Conservation (phyloP, 2,329 filamentous ascomycete species). For the Sporothrix inflata region DNA sequence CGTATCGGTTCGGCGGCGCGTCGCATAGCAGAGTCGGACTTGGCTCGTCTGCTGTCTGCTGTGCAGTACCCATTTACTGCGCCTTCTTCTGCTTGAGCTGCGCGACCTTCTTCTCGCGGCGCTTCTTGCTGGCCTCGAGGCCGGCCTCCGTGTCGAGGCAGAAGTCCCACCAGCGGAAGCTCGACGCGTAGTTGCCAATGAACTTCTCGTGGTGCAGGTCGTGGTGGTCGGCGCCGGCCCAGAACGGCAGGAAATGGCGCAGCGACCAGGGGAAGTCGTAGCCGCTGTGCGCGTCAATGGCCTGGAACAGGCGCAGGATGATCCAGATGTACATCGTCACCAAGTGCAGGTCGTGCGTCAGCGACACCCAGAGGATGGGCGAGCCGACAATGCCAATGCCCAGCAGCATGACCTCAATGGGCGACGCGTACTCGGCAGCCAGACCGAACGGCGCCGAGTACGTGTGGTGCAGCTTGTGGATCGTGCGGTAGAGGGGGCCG, state of each 20-base stretch:
- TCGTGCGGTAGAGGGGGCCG: slow-evolving; percentile 90
- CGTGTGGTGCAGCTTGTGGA: slow-evolving; percentile 99
- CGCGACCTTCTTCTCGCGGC: slow-evolving; percentile 75
- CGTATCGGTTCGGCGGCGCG: not conserved
- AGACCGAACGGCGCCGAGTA: slow-evolving; percentile 97
- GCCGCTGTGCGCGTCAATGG: slow-evolving; percentile 94
- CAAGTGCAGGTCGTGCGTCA: slow-evolving; percentile 89
- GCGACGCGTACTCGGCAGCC: slow-evolving; percentile 95
- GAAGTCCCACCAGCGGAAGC: slow-evolving; percentile 99
- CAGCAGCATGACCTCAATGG: slow-evolving; percentile 94
- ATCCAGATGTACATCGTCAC: slow-evolving; percentile 99
- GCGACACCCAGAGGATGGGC: slow-evolving; percentile 79
- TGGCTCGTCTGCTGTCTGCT: not conserved
- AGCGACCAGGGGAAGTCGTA: slow-evolving; percentile 99
- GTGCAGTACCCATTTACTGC: slow-evolving; percentile 50
- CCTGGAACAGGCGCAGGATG: slow-evolving; percentile 88
- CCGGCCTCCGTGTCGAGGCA: slow-evolving; percentile 90
- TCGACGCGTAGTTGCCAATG: slow-evolving; percentile 96
- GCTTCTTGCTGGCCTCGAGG: slow-evolving; percentile 80
- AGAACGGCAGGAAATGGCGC: slow-evolving; percentile 90
- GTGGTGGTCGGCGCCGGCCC: slow-evolving; percentile 96
- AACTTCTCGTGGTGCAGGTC: slow-evolving; percentile 98
- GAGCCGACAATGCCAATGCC: slow-evolving; percentile 82
- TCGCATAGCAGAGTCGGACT: not conserved
- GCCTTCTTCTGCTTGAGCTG: slow-evolving; percentile 69